Base-by-base conservation (phyloP, 2,329 filamentous ascomycete genomes). In the Blastomyces emzantsi region DNA sequence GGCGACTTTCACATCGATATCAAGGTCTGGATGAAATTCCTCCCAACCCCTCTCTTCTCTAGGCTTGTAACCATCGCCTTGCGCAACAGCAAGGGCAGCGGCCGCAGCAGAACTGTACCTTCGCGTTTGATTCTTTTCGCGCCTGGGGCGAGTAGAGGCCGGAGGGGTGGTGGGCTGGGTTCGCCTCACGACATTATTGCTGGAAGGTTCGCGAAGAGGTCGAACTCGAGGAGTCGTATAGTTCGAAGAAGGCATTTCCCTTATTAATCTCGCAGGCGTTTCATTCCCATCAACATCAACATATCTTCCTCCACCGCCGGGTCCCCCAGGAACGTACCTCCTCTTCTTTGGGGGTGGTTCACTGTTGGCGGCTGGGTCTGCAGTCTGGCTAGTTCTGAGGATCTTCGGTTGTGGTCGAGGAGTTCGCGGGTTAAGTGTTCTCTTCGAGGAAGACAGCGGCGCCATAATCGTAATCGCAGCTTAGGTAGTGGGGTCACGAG, bases 21-120 rank as follows among this genome's bases (percentile, higher is more conserved):
- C 92, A 61, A 99, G 84, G 70, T 97, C 90, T 0, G 91, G 92
- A 75, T 99, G 94, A 68, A 97, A 97, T 74, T 99, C 94, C 72
- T 97, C 92, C 92, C 93, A 99, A 61, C 91, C 90, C 66, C 93
- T 87, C 79, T 99, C 94, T 77, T 99, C 94, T 72, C 94, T 85
- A 41, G 94, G 94, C 75, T 99, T 99, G 78, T 97, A 97, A 60
- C 93, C 92, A 79, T 97, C 94, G 70, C 87, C 92, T 73, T 96
- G 92, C 69, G 91, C 90, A 64, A 94, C 89, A 6, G 91, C 92
- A 60, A 92, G 90, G 30, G 92, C 90, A 36, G 92, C 92, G 15
- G 93, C 91, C n/a, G 88, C 78, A 39, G 85, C 91, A 56, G 90
- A 93, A 70, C 88, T 91, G 76, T 90, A 95, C 68, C 90, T 85